Evolutionary conservation across 306 rosid genomes (phyloP), one percentile per base, ranked within the genome.

Genomic region (Albizia julibrissin): DNA sequence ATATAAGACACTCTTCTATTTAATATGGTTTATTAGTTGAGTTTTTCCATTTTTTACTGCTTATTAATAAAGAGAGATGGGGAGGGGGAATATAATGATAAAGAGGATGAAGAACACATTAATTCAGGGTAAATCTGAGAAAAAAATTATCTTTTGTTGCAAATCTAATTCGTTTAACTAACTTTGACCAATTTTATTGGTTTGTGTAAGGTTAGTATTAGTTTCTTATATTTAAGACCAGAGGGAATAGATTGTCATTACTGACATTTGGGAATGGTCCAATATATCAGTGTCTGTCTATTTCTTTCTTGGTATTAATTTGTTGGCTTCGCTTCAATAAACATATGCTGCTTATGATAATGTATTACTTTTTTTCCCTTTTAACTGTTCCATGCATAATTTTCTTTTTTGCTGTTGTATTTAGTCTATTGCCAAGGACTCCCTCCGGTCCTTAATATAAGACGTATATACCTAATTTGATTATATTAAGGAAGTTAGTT

Each of bases 361-460:
- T 65, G 29, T 68, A 16, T 69, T n/a, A 68, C 42, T 52, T 75
- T 70, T 44, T 42, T 1, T 1, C 7, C 73, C 15, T 58, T 59
- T 59, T 34, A 72, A 18, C 50, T 46, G 37, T 44, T 76, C 39
- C 16, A 64, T 77, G 77, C 54, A 64, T 61, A 46, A 54, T 43
- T 70, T 24, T 22, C 27, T 40, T 22, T 68, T 12, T 27, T 24
- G 9, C 18, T 11, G 0, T 27, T 46, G 4, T 22, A 67, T 27
- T 74, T 58, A 74, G 26, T 81, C 27, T 78, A 33, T 11, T 82
- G 46, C 67, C 26, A 22, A 26, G 66, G 5, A 6, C 40, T 37
- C 40, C 1, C 1, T 37, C 40, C 8, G 8, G 40, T 37, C 40
- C 8, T 37, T 37, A 37, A 37, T 37, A 6, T 6, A 6, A 37